Base-by-base conservation (phyloP, 179 eudicot species). In the Silene vulgaris region DNA sequence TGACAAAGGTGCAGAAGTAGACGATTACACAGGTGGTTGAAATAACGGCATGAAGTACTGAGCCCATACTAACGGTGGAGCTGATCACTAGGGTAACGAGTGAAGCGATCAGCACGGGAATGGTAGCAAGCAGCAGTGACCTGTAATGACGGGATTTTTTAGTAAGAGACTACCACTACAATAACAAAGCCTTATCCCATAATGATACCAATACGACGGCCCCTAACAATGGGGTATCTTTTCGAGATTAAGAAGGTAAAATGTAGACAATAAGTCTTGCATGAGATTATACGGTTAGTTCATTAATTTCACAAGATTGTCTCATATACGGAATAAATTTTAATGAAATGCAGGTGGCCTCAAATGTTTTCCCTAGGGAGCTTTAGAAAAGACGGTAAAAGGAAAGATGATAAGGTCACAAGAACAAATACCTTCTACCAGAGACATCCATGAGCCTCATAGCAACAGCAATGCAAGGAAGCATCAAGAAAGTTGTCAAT, bases 391-490 rank as follows among this genome's bases (percentile, higher is more conserved):
- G 35, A 32, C 35, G 35, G 35, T 78, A 23, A 59, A 30, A 16
- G 68, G 61, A 45, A 62, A 72, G 37, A 67, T 35, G 56, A 37
- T 16, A 32, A 64, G 37, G 72, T 21, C 2, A 29, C 21, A 4
- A 37, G 72, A 30, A 45, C 0, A 67, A 12, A 69, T 81, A 90
- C 97, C 98, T 89, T 91, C 98, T 84, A 74, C 98, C 98, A 68
- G 94, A 71, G 66, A 90, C 50, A 80, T 93, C 98, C 93, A 93
- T 90, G 80, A 91, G 94, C 71, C 86, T 88, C 98, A 93, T 93
- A 6, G 98, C 97, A 70, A 93, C 83, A n/a, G 85, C 91, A 28
- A 91, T 89, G 45, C 89, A 81, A 57, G 98, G 98, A 80, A 93
- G 97, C 96, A 89, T 91, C 81, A 91, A 76, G 75, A 90, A 76